Base-by-base conservation (phyloP, 108 stramenopile genomes). In the Cyclotella baltica region DNA sequence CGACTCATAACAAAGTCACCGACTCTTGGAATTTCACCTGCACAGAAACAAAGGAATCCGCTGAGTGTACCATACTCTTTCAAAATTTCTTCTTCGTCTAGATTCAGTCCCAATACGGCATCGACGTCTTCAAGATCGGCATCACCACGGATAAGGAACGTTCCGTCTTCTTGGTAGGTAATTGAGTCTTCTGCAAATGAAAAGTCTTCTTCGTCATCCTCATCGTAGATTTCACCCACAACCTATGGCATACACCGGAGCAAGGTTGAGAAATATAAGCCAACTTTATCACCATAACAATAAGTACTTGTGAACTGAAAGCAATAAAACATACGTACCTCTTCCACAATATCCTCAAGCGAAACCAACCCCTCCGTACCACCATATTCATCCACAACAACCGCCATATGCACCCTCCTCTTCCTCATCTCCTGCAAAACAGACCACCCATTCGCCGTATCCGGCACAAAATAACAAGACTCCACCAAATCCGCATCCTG, bases 321-420 rank as follows among this genome's bases (percentile, higher is more conserved):
- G 43, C 4, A 50, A 31, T 33, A 52, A 20, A 27, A 51, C 34
- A 28, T 28, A 89, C 96, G 84, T 90, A 95, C 96, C 87, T 96
- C 96, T 84, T 98, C 98, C 22, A 98, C 89, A 67, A 97, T 96
- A 83, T 98, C 96, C 83, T 98, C 98, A 27, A 98, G 75, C 5
- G 96, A 96, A 10, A 98, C 96, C 58, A 98, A 66, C n/a, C 98
- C 98, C 65, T 96, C 97, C 0, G 98, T 98, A 33, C 98, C 98
- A 30, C 98, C 98, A 76, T 92, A 98, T 85, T 98, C 98, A 67
- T 98, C 98, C 9, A 98, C 98, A 23, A 98, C 98, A 77, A 98
- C 91, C 6, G 98, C 98, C 93, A 98, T 93, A 73, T 98, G 98
- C 18, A 97, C 88, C 20, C 98, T 88, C 29, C 97, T 85, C 40